Percentiles rank a stretch among this genome's conserved stretches.
Evolutionary conservation across 2,329 filamentous ascomycete species (phyloP).

Genomic region (Tolypocladium sp.): DNA sequence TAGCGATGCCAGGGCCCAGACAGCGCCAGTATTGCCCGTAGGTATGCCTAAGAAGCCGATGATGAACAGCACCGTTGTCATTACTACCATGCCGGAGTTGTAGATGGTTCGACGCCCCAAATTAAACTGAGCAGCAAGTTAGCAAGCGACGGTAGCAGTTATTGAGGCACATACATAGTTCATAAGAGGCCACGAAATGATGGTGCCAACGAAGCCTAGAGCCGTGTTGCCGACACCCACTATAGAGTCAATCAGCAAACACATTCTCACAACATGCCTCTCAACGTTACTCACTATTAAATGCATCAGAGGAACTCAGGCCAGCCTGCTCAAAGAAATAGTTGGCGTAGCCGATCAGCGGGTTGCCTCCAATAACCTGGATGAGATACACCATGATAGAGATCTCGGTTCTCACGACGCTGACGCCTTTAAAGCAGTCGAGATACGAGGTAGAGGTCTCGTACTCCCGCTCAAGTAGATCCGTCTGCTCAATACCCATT

Average conservation of each 20-base stretch:
- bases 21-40: conserved; percentile 17
- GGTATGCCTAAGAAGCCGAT: conserved; percentile 31
- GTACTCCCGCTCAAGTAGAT: conserved; percentile 43
- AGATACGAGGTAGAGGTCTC: conserved; percentile 38
- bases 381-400: conserved; percentile 54
- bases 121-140: conserved; percentile 5
- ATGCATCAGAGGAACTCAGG: conserved; percentile 10
- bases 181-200: conserved; percentile 31
- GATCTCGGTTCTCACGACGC: conserved; percentile 45
- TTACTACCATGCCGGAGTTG: conserved; percentile 12
- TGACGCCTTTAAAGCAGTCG: conserved; percentile 40
- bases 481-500: conserved; percentile 48
- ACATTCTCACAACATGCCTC: too few relatives aligned
- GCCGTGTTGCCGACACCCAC: conserved; percentile 26
- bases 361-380: conserved; percentile 55
- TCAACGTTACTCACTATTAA: conserved; percentile 7
- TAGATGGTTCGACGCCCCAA: conserved; percentile 32
- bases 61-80: conserved; percentile 27
- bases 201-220: conserved; percentile 29
- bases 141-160: background rate
- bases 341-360: conserved; percentile 54
- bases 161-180: conserved; percentile 11
- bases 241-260: background rate
- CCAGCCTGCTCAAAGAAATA: conserved; percentile 27
- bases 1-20: conserved; percentile 28